Evolutionary conservation across 2,329 filamentous ascomycete species (phyloP), one percentile per base, ranked within the genome.

Genomic region (Davidsoniella neocaledoniae): DNA sequence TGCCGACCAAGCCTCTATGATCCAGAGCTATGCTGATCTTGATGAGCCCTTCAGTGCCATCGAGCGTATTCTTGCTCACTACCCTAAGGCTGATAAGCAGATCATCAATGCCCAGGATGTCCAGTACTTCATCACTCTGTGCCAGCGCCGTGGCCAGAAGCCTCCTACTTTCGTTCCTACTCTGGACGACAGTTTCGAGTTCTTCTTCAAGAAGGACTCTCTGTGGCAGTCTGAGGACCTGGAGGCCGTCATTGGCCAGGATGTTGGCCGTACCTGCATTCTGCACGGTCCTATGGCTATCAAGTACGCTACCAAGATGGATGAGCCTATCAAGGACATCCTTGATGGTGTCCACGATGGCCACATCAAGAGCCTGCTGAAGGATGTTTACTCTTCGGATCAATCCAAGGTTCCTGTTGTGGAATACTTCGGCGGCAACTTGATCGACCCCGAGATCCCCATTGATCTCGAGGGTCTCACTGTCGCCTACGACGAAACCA

Each of bases 161-260:
- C 91, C 91, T 2, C 85, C 93, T 25, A 91, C 90, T 0, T 98
- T 98, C 62, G 88, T 98, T 26, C 91, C 91, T 4, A 74, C 83
- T n/a, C 74, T 98, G 19, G 91, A 98, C 59, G 87, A 94, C 55
- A 94, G 90, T 63, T 98, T 98, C 57, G 91, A 98, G 63, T 94
- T 93, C 68, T 98, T 86, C 72, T 98, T 98, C 81, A 98, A 98
- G 79, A 98, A 98, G 72, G 91, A 98, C 65, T 98, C 91, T 1
- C 76, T 98, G 6, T 98, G 91, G 91, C 91, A 98, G 68, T 96
- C 91, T 1, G 91, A 98, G 67, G 91, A 98, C 60, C 73, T 98
- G 9, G 90, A 93, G 60, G 91, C 91, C 49, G 88, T 98, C 52
- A 88, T 95, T 54, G 90, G 75, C 57, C 91, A 96, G 66, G 93